A percentile compares a stretch with the other conserved stretches of the same genome.
These are phyloP conservation scores for Grosmannia huntii DNA, from an alignment of 2,329 filamentous ascomycete species.

Conservation along the genomic window DNA sequence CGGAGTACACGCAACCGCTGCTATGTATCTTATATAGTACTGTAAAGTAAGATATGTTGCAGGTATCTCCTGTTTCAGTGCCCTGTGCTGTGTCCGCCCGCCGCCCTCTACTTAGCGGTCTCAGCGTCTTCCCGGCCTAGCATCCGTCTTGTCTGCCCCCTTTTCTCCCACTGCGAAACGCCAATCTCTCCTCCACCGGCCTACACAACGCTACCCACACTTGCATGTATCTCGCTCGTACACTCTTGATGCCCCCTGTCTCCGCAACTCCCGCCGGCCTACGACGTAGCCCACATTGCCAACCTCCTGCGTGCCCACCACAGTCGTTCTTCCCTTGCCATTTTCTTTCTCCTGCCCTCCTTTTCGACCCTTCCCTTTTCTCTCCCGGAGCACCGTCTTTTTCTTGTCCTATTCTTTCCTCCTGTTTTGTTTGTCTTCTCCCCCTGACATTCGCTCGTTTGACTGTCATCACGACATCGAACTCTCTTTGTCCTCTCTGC, in stretches of 20 bases:
- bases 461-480: background rate
- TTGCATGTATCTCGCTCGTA: background rate
- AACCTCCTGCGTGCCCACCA: slow-evolving; percentile 6
- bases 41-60: background rate
- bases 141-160: background rate
- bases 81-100: slow-evolving; percentile 3
- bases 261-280: slow-evolving; percentile 1
- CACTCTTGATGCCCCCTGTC: slow-evolving; percentile 11
- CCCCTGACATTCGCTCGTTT: background rate
- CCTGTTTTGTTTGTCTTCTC: slow-evolving; percentile 1
- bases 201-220: background rate
- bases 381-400: background rate
- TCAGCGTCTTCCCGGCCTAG: background rate
- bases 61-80: slow-evolving; percentile 8
- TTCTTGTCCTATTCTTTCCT: background rate
- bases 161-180: background rate
- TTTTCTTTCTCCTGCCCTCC: slow-evolving; percentile 8
- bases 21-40: too few species aligned
- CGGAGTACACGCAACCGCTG: background rate
- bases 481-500: background rate
- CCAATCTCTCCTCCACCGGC: background rate
- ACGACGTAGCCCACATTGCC: background rate
- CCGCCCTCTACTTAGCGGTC: background rate
- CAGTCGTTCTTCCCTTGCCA: slow-evolving; percentile 7
- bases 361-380: background rate